phyloP scores from a whole-genome alignment of 176 grass and related monocot genomes.

The barley (Hordeum vulgare) region DNA sequence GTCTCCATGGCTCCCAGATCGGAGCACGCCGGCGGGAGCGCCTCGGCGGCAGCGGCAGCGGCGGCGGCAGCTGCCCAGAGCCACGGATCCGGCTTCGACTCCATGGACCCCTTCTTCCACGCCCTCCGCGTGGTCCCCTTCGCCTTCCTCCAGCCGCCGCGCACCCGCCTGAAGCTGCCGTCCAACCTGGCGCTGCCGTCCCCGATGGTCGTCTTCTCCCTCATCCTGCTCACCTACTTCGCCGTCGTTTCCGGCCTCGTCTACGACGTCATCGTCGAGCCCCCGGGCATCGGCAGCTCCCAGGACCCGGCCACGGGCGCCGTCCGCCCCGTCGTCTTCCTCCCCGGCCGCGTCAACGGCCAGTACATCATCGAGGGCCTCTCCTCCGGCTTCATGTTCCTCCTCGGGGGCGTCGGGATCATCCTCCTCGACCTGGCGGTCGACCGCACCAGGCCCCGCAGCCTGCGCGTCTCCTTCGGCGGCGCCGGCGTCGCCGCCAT shows the following conservation, averaged over 20 bases:
- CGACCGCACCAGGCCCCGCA: slow-evolving; percentile 72
- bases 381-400: slow-evolving; percentile 96
- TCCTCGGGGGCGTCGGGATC: slow-evolving; percentile 80
- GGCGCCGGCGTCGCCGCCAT: slow-evolving; percentile 46
- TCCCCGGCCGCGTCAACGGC: slow-evolving; percentile 78
- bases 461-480: slow-evolving; percentile 71
- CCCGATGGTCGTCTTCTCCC: slow-evolving; percentile 66
- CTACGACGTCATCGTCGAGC: slow-evolving; percentile 94
- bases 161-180: slow-evolving; percentile 84
- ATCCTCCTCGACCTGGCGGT: slow-evolving; percentile 81
- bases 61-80: slow-evolving; percentile 10
- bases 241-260: slow-evolving; percentile 87
- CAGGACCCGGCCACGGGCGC: slow-evolving; percentile 78
- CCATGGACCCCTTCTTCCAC: slow-evolving; percentile 73
- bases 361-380: slow-evolving; percentile 99
- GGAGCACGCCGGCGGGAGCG: slow-evolving; percentile 25
- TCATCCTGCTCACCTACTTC: slow-evolving; percentile 92
- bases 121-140: slow-evolving; percentile 61
- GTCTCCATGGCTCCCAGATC: slow-evolving; percentile 46
- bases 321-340: slow-evolving; percentile 87
- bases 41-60: no score
- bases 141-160: slow-evolving; percentile 74
- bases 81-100: slow-evolving; percentile 31
- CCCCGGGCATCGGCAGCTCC: slow-evolving; percentile 75
- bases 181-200: slow-evolving; percentile 81